A percentile compares a stretch with the other conserved stretches of the same genome.
These are phyloP conservation scores for Coleophoma cylindrospora DNA, from an alignment of 2,329 filamentous ascomycete genomes.

Conservation along the genomic window DNA sequence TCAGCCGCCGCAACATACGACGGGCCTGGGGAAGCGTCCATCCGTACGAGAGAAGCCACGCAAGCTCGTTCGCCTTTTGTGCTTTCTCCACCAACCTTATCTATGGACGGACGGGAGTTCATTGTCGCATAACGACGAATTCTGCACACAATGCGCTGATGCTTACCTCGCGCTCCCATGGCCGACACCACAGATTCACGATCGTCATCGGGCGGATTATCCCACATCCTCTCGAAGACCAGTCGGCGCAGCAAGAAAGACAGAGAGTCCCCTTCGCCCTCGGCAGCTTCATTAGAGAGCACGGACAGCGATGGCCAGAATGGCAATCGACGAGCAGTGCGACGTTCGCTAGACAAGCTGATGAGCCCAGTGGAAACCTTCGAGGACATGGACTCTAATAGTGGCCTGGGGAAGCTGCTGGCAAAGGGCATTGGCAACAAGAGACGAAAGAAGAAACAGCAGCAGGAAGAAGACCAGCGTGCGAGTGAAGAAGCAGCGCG, in stretches of 20 bases:
- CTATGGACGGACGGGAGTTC: not conserved
- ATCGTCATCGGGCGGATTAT: slow-evolving; percentile 14
- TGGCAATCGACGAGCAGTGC: slow-evolving; percentile 16
- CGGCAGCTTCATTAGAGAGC: slow-evolving; percentile 17
- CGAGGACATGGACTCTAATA: slow-evolving; percentile 17
- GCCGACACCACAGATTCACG: slow-evolving; percentile 15
- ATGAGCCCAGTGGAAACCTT: slow-evolving; percentile 12
- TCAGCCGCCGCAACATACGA: too few species aligned
- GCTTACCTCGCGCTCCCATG: too few species aligned
- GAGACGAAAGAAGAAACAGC: slow-evolving; percentile 42
- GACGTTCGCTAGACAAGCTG: slow-evolving; percentile 18
- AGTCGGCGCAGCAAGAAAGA: slow-evolving; percentile 12
- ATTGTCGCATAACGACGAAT: too few species aligned
- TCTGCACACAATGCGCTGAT: too few species aligned
- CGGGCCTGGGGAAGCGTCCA: not conserved
- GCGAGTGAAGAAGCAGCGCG: slow-evolving; percentile 28
- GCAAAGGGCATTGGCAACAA: slow-evolving; percentile 45
- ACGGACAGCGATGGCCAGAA: slow-evolving; percentile 13
- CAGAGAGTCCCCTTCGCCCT: not conserved
- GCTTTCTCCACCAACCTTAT: not conserved
- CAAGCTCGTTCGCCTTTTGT: not conserved
- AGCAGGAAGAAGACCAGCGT: slow-evolving; percentile 32
- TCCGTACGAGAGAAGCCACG: not conserved
- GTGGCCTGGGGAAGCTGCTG: slow-evolving; percentile 45
- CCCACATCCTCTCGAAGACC: slow-evolving; percentile 20